Percentiles rank a stretch among this genome's conserved stretches.
These are phyloP conservation scores for Exophiala aquamarina DNA, from an alignment of 2,329 filamentous ascomycete genomes.

Conservation along the genomic window DNA sequence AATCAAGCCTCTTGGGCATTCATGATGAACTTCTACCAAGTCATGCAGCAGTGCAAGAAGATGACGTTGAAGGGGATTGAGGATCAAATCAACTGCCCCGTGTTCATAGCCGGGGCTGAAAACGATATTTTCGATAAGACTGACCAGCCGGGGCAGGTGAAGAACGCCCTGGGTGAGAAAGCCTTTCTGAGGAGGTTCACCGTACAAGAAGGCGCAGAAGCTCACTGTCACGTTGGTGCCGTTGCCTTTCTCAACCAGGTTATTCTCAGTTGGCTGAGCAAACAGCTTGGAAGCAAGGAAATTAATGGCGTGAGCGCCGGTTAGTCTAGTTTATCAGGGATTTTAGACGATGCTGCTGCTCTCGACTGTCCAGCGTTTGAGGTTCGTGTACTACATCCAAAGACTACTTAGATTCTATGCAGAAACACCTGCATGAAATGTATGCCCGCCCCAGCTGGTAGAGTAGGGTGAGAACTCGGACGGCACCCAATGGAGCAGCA, in stretches of 20 bases:
- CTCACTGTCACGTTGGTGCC: conserved; percentile 29
- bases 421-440: too few species aligned
- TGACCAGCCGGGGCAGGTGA: conserved; percentile 23
- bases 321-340: too few species aligned
- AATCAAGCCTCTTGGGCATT: conserved; percentile 38
- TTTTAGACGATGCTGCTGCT: too few species aligned
- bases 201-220: conserved; percentile 21
- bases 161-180: conserved; percentile 22
- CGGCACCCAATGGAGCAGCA: too few species aligned
- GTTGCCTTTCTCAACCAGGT: conserved; percentile 7
- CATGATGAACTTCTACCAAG: conserved; percentile 31
- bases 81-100: conserved; percentile 27
- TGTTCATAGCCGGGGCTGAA: conserved; percentile 28
- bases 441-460: too few species aligned
- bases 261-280: conserved; percentile 12
- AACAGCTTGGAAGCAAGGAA: neutral
- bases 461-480: too few species aligned
- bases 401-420: too few species aligned
- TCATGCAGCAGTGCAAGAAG: conserved; percentile 23
- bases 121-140: conserved; percentile 24
- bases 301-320: too few species aligned
- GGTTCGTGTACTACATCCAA: too few species aligned
- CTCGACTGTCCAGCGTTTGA: too few species aligned
- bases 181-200: conserved; percentile 26
- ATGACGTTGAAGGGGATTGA: conserved; percentile 22